These are phyloP conservation scores for Hygrocybe coccinea DNA, from an alignment of 768 basidiomycete species.

Conservation along the genomic window DNA sequence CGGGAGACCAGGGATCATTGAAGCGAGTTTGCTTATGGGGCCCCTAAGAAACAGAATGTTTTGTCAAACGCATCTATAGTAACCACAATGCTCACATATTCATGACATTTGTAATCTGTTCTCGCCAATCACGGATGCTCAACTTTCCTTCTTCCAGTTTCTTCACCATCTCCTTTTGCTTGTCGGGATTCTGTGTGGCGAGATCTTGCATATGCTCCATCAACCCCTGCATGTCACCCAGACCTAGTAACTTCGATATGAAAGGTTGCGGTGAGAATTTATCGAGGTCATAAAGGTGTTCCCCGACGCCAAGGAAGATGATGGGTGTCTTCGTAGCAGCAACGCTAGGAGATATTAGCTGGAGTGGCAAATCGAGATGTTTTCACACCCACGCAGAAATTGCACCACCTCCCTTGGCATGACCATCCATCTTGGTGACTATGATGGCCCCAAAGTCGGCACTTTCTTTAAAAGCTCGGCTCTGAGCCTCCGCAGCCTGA, in stretches of 20 bases:
- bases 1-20: constrained; percentile 96
- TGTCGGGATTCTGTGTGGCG: constrained; percentile 88
- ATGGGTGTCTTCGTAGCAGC: constrained; percentile 99
- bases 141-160: constrained; percentile 96
- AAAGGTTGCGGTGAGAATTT: constrained; percentile 94
- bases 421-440: constrained; percentile 99
- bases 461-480: constrained; percentile 94
- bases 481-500: constrained; percentile 96
- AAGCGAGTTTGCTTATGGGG: constrained; percentile 96
- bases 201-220: constrained; percentile 99
- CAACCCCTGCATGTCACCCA: constrained; percentile 94
- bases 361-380: neutral
- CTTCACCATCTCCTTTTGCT: constrained; percentile 97
- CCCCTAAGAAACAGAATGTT: constrained; percentile 55
- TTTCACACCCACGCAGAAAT: constrained; percentile 83
- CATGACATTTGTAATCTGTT: constrained; percentile 97
- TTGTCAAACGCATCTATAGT: constrained; percentile 3
- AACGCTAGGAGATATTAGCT: constrained; percentile 50
- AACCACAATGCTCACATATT: constrained; percentile 67
- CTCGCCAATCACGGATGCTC: constrained; percentile 94
- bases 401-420: constrained; percentile 97
- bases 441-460: constrained; percentile 98
- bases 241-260: constrained; percentile 90
- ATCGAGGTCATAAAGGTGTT: constrained; percentile 96
- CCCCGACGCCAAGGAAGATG: constrained; percentile 96